Evolutionary conservation across 352 stramenopile genomes (phyloP), one percentile per base, ranked within the genome.

Genomic region (Salisapilia sapeloensis): DNA sequence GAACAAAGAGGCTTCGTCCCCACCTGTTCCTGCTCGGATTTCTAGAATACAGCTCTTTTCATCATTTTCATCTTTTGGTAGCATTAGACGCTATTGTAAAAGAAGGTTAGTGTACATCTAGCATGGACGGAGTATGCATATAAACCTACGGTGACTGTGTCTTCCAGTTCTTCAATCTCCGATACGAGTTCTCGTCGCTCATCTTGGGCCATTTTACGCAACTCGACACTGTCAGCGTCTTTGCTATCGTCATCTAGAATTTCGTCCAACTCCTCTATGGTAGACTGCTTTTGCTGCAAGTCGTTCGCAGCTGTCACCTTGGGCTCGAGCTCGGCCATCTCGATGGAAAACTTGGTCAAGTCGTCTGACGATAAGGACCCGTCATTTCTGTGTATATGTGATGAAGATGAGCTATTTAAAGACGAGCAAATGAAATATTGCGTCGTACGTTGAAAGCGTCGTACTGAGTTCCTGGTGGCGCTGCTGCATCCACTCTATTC

Each of bases 21-120:
- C 95, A 29, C 95, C 95, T 5, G 92, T 97, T 29, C 93, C 93
- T 4, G 85, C 78, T 6, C 84, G 78, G 26, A 99, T 96, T 58
- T 98, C 93, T 4, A 99, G 38, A 59, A 98, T 98, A 25, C 93
- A 93, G 48, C 96, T 97, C 41, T 93, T 84, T 28, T 96, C 77
- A 49, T 98, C 95, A 41, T 92, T 61, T 33, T 65, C 52, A 49
- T 93, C 76, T 4, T 65, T 62, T 15, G 72, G 72, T 24, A 87
- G 55, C 69, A 87, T 84, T 13, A 84, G 44, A 2, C 67, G 56
- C 60, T 75, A 13, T 29, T 40, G 7, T 15, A 20, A 5, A 38
- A 49, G 1, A 14, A 40, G 13, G 16, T n/a, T 16, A 44, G 28
- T 25, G 26, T 17, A 17, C 1, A 23, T 41, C 13, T 4, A 28